Conservation (phyloP, 2,329 filamentous ascomycete genomes). For the Alternaria gaisen region DNA sequence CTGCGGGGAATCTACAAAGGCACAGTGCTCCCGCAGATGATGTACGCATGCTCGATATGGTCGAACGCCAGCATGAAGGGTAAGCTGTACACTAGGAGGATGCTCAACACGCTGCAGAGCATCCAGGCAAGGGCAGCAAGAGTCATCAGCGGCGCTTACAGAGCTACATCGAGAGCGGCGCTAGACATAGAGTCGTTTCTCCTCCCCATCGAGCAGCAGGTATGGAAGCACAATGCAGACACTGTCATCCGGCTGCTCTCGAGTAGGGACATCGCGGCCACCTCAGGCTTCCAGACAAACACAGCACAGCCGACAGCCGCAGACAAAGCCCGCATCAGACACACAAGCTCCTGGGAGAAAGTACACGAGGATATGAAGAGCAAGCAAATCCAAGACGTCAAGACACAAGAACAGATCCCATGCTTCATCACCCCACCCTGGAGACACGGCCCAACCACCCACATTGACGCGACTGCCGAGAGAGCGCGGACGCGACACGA, state of each 20-base stretch:
- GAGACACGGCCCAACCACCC: slow-evolving; percentile 16
- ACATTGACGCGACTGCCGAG: slow-evolving; percentile 23
- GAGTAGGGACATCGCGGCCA: slow-evolving; percentile 15
- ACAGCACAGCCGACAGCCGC: slow-evolving; percentile 2
- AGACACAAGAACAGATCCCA: slow-evolving; percentile 24
- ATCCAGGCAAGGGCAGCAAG: slow-evolving; percentile 32
- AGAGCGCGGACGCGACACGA: slow-evolving; percentile 22
- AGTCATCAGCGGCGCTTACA: slow-evolving; percentile 33
- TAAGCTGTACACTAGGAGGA: slow-evolving; percentile 24
- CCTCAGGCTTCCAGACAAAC: slow-evolving; percentile 15
- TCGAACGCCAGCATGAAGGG: slow-evolving; percentile 22
- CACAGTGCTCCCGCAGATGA: slow-evolving; percentile 40
- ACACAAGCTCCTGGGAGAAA: slow-evolving; percentile 17
- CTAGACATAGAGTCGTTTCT: slow-evolving; percentile 20
- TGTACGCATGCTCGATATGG: slow-evolving; percentile 42
- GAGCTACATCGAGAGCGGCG: slow-evolving; percentile 29
- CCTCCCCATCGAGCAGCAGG: slow-evolving; percentile 25
- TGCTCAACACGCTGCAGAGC: slow-evolving; percentile 21
- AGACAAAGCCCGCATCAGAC: slow-evolving; percentile 12
- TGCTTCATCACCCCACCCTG: slow-evolving; percentile 23
- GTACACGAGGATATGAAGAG: slow-evolving; percentile 20
- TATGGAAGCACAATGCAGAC: slow-evolving; percentile 26
- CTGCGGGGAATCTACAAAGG: slow-evolving; percentile 38
- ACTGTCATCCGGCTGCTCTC: slow-evolving; percentile 19
- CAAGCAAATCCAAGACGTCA: slow-evolving; percentile 8